Evolutionary conservation across 768 basidiomycete species (phyloP).

Genomic region (Galerina sulciceps): DNA sequence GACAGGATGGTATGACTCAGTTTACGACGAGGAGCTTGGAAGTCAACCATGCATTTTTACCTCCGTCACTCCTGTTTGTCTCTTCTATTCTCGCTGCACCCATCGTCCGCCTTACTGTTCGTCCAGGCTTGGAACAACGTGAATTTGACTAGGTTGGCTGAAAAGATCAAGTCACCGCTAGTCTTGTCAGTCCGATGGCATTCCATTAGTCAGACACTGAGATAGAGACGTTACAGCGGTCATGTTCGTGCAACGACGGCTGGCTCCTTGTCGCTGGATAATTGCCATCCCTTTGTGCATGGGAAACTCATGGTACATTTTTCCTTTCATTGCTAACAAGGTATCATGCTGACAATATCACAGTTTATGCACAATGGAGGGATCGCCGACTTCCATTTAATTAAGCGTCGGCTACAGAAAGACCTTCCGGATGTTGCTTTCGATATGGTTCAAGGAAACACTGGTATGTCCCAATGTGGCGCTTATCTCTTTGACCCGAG

Average conservation of each 20-base stretch:
- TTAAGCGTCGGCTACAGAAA: slow-evolving; percentile 83
- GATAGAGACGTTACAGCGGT: slow-evolving; percentile 46
- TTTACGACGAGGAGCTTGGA: slow-evolving; percentile 82
- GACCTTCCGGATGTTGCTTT: slow-evolving; percentile 84
- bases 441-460: slow-evolving; percentile 89
- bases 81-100: not conserved
- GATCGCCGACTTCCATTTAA: slow-evolving; percentile 79
- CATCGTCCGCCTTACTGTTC: not conserved
- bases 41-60: slow-evolving; percentile 95
- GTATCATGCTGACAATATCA: not conserved
- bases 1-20: slow-evolving; percentile 92
- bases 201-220: not conserved
- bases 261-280: slow-evolving; percentile 88
- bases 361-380: slow-evolving; percentile 98
- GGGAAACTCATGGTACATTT: slow-evolving; percentile 85
- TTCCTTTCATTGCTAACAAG: not conserved
- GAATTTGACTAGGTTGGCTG: slow-evolving; percentile 90
- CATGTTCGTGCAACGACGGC: slow-evolving; percentile 96
- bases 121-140: slow-evolving; percentile 93
- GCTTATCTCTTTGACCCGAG: not conserved
- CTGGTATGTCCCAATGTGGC: slow-evolving; percentile 54
- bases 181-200: slow-evolving; percentile 71
- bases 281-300: slow-evolving; percentile 94
- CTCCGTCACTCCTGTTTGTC: slow-evolving; percentile 84
- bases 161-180: slow-evolving; percentile 95